A percentile compares a stretch with the other conserved stretches of the same genome.
These are phyloP conservation scores for Populus nigra DNA, from an alignment of 345 rosid genomes.

Conservation along the genomic window DNA sequence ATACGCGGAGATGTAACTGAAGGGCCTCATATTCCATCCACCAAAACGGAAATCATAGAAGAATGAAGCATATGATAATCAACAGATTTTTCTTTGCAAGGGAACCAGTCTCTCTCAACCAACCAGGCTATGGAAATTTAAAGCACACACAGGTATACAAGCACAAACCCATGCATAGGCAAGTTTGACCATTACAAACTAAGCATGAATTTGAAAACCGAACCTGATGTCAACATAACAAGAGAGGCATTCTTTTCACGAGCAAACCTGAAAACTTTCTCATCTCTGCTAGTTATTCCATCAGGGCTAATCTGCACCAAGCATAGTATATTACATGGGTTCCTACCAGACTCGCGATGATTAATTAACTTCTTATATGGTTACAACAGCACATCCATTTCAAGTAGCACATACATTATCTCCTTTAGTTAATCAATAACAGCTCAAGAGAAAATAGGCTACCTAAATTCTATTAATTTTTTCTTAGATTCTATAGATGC, in stretches of 20 bases:
- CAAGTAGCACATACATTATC: background rate
- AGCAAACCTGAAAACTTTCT: constrained; percentile 79
- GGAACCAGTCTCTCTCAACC: background rate
- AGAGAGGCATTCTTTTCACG: constrained; percentile 68
- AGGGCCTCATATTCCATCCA: background rate
- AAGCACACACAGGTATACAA: background rate
- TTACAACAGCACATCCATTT: background rate
- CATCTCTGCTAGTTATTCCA: constrained; percentile 75
- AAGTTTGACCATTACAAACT: background rate
- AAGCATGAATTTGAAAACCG: background rate
- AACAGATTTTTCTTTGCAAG: background rate
- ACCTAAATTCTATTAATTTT: background rate
- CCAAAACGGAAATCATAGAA: background rate
- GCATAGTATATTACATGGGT: background rate
- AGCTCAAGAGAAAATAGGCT: background rate
- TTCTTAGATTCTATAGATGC: background rate
- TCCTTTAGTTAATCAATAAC: background rate
- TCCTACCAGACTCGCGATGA: no score
- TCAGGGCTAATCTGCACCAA: constrained; percentile 67
- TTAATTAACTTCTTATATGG: background rate
- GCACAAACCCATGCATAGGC: background rate
- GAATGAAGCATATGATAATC: background rate
- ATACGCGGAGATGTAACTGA: background rate
- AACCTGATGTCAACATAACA: constrained; percentile 94
- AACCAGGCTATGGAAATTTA: background rate